These are phyloP conservation scores for Umbilicus rupestris DNA, from an alignment of 164 flowering plant genomes.

Conservation along the genomic window DNA sequence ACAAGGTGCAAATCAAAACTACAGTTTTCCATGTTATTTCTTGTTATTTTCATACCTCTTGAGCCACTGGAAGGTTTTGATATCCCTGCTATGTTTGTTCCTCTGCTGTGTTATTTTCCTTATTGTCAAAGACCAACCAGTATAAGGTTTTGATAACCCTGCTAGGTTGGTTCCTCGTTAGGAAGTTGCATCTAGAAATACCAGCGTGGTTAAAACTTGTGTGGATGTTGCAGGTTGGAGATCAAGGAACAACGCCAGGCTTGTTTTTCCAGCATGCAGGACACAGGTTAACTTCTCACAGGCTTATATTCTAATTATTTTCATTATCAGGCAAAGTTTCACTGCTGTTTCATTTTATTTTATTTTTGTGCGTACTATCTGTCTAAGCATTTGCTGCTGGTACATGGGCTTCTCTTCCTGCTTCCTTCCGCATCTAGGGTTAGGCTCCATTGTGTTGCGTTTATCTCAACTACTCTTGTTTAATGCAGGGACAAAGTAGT, in stretches of 20 bases:
- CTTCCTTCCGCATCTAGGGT: too few relatives aligned
- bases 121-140: neutral
- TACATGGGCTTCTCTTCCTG: neutral
- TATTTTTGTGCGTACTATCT: too few relatives aligned
- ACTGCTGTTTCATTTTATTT: neutral
- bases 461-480: neutral
- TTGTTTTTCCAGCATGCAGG: constrained; percentile 70
- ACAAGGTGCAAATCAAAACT: constrained; percentile 27
- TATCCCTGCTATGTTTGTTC: too few relatives aligned
- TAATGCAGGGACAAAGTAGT: constrained; percentile 57
- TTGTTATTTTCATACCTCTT: neutral
- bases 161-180: too few relatives aligned
- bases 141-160: neutral
- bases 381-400: neutral
- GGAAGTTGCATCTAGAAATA: too few relatives aligned
- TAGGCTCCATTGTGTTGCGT: too few relatives aligned
- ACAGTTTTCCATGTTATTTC: neutral
- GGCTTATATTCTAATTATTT: neutral
- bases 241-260: constrained; percentile 37
- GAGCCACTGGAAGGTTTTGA: neutral
- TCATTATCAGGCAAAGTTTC: neutral
- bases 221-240: constrained; percentile 33
- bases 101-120: too few relatives aligned
- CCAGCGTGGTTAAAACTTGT: too few relatives aligned
- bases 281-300: constrained; percentile 37